A percentile compares a stretch with the other conserved stretches of the same genome.
Conservation (phyloP, 352 stramenopile genomes). For the Blastocystis sp. region DNA sequence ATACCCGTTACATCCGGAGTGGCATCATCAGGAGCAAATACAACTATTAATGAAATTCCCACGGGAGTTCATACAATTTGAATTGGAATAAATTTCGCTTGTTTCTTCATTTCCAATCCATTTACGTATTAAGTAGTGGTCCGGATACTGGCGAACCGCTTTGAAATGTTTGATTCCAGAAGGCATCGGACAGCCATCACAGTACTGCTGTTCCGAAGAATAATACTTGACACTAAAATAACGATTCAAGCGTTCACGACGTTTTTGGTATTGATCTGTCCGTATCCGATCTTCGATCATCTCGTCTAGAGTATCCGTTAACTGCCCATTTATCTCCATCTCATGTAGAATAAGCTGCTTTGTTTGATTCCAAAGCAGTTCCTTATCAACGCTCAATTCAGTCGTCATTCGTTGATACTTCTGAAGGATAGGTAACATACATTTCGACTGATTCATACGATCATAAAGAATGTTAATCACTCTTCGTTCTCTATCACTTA, state of each 20-base stretch:
- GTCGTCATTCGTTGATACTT: background rate
- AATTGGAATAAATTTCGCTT: background rate
- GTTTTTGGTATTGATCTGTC: background rate
- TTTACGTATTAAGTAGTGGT: slow-evolving; percentile 36
- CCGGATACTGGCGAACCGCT: background rate
- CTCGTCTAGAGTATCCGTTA: background rate
- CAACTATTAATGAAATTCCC: background rate
- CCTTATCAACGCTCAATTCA: background rate
- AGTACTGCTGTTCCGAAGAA: background rate
- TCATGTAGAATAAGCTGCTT: background rate
- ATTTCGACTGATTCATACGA: background rate
- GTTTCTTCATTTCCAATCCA: slow-evolving; percentile 20
- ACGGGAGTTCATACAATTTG: background rate
- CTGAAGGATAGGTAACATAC: background rate
- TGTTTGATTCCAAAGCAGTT: background rate
- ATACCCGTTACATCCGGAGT: background rate
- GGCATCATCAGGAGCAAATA: background rate
- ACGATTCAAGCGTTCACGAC: background rate
- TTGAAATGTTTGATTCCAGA: background rate
- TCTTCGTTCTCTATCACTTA: background rate
- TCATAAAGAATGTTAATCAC: background rate
- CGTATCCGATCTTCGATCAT: background rate
- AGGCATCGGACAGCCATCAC: background rate
- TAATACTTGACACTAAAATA: background rate
- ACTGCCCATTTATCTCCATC: background rate